Evolutionary conservation across 1,284 basidiomycete species (phyloP), one percentile per base, ranked within the genome.

Genomic region (Apiotrichum siamense): DNA sequence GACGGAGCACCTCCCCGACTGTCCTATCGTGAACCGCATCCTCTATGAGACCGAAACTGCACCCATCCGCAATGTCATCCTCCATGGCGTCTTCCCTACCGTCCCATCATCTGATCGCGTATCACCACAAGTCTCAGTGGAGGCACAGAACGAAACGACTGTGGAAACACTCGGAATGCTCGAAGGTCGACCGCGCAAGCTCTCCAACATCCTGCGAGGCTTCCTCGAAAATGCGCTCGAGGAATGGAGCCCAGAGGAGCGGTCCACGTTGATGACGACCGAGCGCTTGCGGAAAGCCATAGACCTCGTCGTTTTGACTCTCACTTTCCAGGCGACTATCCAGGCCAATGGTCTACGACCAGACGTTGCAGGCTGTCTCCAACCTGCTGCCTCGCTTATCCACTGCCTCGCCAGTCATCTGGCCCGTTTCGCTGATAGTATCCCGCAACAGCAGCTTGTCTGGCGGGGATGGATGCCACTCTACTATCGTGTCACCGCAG

Each of bases 301-400:
- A 35, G 88, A 93, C 62, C 70, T 85, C 17, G 79, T 83, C 2
- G 76, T 88, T 4, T 73, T 78, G 0, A 78, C 82, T 1, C 69
- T 93, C 1, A 73, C 76, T 20, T 91, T 86, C 60, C 86, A 91
- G 66, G 80, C 80, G 0, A 63, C 81, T 0, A 78, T 91, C 7
- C 66, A 78, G 10, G 59, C 81, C 49, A 87, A 87, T 51, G 84
- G 85, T 7, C 80, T 79, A 2, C 75, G 78, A 1, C 50, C 61
- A 1, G 67, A 71, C 35, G 17, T 45, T 1, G 35, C 41, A 4
- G 49, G 48, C 0, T 64, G 56, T 27, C 42, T 69, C 0, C 48
- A 51, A 27, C 31, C 53, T 0, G 55, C 59, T 2, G 41, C 46
- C 0, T 26, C 37, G 3, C 55, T 70, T 0, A 45, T 70, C 2